Evolutionary conservation across 2,329 filamentous ascomycete genomes (phyloP), one percentile per base, ranked within the genome.

Genomic region (Aureobasidium pullulans): DNA sequence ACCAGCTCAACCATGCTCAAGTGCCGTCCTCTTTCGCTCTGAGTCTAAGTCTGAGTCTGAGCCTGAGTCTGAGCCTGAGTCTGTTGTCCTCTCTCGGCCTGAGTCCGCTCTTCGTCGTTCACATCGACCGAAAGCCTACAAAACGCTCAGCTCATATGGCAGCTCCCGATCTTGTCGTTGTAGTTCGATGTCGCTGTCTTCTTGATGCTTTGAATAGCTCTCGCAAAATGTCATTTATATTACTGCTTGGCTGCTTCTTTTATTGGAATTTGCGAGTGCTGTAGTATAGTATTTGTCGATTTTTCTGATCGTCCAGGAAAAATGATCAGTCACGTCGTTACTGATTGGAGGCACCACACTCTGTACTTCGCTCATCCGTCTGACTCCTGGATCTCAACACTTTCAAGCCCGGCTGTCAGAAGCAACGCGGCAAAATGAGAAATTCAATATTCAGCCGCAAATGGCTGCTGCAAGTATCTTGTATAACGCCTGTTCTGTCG

Each of bases 401-500:
- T 57, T 57, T 39, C 19, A 4, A 23, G 16, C 31, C 53, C 31
- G 42, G 40, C 53, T 47, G 23, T 32, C 31, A 46, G 53, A 42
- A 39, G 16, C 23, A 44, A 6, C n/a, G 31, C 53, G 53, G 32
- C 40, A 57, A 16, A 47, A 46, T 39, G 32, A 19, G 15, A 39
- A 34, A 31, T 10, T 8, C 40, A 46, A 57, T 47, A 46, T 37
- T 47, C 53, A 57, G 53, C 42, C 53, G 42, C 32, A 37, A 6
- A 57, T 57, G 31, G 31, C 40, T 57, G 29, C 23, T 39, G 40
- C 34, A 57, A 47, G 53, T 46, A 57, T 47, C 34, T 57, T 57
- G 42, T 56, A 56, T 36, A 44, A 31, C 31, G 28, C 19, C 16
- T 44, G 32, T 40, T 29, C 19, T 34, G 29, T 54, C 52, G 31